Evolutionary conservation across 2,329 filamentous ascomycete genomes (phyloP), one percentile per base, ranked within the genome.

Genomic region (Amauroascus verrucosus): DNA sequence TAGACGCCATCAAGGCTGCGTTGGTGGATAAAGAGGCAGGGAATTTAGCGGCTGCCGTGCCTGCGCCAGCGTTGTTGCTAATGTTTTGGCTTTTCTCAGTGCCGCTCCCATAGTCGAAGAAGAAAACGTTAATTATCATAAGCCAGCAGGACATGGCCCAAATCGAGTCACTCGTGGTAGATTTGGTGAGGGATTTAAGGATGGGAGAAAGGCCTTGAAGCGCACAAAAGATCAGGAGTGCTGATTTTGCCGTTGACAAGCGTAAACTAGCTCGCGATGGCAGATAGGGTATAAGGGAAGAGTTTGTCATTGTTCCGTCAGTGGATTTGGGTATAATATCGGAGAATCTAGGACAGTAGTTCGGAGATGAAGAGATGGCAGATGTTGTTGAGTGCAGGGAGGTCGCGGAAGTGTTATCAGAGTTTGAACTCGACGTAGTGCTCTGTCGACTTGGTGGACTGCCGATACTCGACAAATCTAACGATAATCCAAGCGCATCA

Each of bases 121-220:
- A 96, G 70, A 95, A 94, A 57, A 97, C 88, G 68, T 98, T 98
- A 71, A 96, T 91, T 63, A 86, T 81, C 58, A 98, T 81, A 43
- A 98, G 78, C 83, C 89, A 93, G 64, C 88, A 90, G 48, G 88
- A 93, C 75, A 98, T 86, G 54, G 93, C 88, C 93, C 93, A 98
- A 66, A 98, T 98, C 41, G 86, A 93, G 75, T 98, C 93, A 53
- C 82, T 86, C 6, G 88, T 91, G 3, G 91, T 97, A 4, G 90
- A 96, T 48, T 80, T 81, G 0, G 93, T 98, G n/a, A 98, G 79
- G 1, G 90, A 96, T 69, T 96, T 96, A 57, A 98, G 81, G 59
- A 98, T 97, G 0, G 93, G 93, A 40, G 88, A 95, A 3, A 98
- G 78, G 9, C 91, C 93, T 2, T 97, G 81, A 13, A 98, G 77